Percentiles rank a stretch among this genome's conserved stretches.
These are phyloP conservation scores for Monosporascus sp. DNA, from an alignment of 2,329 filamentous ascomycete species.

Conservation along the genomic window DNA sequence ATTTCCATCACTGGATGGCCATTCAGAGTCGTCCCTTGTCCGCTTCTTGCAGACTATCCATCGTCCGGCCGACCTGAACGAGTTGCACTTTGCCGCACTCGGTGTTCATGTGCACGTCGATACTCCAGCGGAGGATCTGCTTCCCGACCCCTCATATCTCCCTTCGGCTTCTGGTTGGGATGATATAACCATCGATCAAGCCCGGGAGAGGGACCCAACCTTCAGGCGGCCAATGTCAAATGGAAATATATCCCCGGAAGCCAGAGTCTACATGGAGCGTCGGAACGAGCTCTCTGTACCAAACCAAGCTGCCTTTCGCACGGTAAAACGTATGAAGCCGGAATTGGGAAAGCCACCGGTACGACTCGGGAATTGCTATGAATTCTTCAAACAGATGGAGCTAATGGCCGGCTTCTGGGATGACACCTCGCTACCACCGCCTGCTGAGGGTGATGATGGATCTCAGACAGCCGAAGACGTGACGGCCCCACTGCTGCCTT, in stretches of 20 bases:
- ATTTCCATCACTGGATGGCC: conserved; percentile 3
- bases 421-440: conserved; percentile 43
- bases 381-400: conserved; percentile 62
- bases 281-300: conserved; percentile 50
- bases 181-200: conserved; percentile 42
- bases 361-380: conserved; percentile 59
- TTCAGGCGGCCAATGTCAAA: conserved; percentile 47
- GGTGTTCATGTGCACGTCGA: conserved; percentile 52
- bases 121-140: conserved; percentile 41
- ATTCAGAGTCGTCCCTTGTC: conserved; percentile 36
- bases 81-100: conserved; percentile 51
- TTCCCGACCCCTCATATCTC: conserved; percentile 49
- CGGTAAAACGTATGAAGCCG: conserved; percentile 53
- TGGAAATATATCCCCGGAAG: conserved; percentile 51
- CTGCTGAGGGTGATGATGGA: conserved; percentile 5
- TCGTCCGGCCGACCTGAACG: conserved; percentile 44
- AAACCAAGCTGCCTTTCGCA: conserved; percentile 57
- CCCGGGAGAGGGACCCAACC: conserved; percentile 41
- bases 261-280: conserved; percentile 54
- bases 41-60: conserved; percentile 49
- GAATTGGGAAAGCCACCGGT: conserved; percentile 48
- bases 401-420: conserved; percentile 57
- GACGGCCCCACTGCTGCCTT: conserved; percentile 4
- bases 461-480: conserved; percentile 1
- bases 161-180: conserved; percentile 53